A percentile compares a stretch with the other conserved stretches of the same genome.
Evolutionary conservation across 805 yeast genomes (phyloP).

Genomic region (Cyberlindnera japonica): DNA sequence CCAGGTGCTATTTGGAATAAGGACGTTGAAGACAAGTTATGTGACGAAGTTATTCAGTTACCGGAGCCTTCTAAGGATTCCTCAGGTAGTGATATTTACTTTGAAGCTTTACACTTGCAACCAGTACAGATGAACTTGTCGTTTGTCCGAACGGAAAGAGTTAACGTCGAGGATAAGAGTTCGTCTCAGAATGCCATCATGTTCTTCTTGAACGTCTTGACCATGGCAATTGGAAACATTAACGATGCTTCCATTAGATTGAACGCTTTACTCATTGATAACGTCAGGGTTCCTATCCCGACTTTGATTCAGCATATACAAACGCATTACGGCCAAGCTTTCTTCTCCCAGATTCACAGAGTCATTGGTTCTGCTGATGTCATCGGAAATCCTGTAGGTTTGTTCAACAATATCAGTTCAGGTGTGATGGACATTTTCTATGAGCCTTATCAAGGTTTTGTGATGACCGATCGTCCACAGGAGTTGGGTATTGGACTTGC

Average conservation of each 20-base stretch:
- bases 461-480: constrained; percentile 92
- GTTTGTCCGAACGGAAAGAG: constrained; percentile 82
- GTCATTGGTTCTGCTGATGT: constrained; percentile 95
- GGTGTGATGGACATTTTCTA: constrained; percentile 96
- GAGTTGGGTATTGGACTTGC: constrained; percentile 95
- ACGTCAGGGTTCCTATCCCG: constrained; percentile 81
- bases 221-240: constrained; percentile 96
- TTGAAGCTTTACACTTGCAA: constrained; percentile 88
- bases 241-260: constrained; percentile 93
- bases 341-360: constrained; percentile 87
- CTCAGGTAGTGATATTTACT: constrained; percentile 73
- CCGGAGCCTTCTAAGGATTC: constrained; percentile 65
- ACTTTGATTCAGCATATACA: constrained; percentile 63
- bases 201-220: constrained; percentile 77
- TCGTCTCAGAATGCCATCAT: constrained; percentile 62
- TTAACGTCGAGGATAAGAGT: constrained; percentile 61
- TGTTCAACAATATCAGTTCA: constrained; percentile 87
- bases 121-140: constrained; percentile 87
- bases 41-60: constrained; percentile 58
- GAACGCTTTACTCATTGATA: constrained; percentile 84
- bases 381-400: constrained; percentile 95
- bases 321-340: constrained; percentile 89
- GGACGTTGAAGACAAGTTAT: constrained; percentile 43
- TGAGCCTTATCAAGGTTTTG: constrained; percentile 95
- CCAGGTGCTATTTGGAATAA: constrained; percentile 80